phyloP scores from a whole-genome alignment of 148 eudicot species.

The Fallopia convolvulus region DNA sequence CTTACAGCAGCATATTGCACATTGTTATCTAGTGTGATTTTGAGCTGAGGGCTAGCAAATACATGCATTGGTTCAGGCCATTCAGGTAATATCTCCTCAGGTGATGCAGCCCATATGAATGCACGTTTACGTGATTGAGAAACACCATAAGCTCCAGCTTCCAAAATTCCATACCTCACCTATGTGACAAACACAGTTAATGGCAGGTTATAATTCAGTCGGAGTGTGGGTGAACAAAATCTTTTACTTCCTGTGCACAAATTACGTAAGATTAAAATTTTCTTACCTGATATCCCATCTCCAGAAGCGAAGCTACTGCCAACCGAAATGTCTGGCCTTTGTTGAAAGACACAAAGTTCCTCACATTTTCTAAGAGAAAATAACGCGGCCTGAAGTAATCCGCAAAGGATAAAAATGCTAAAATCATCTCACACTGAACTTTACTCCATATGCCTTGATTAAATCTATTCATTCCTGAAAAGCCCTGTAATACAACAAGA shows the following conservation, averaged over 20 bases:
- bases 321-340: slow-evolving; percentile 82
- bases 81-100: slow-evolving; percentile 78
- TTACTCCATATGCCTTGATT: slow-evolving; percentile 80
- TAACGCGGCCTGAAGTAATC: slow-evolving; percentile 69
- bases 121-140: slow-evolving; percentile 95
- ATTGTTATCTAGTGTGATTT: slow-evolving; percentile 36
- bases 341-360: slow-evolving; percentile 83
- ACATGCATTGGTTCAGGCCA: slow-evolving; percentile 99
- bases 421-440: slow-evolving; percentile 88
- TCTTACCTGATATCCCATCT: slow-evolving; percentile 82
- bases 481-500: slow-evolving; percentile 42
- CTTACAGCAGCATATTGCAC: slow-evolving; percentile 74
- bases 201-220: background rate
- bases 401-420: slow-evolving; percentile 75
- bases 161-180: slow-evolving; percentile 97
- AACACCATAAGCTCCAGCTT: slow-evolving; percentile 95
- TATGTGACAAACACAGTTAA: slow-evolving; percentile 16
- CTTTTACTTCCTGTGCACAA: background rate
- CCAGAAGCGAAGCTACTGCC: slow-evolving; percentile 71
- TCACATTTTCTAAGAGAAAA: slow-evolving; percentile 76
- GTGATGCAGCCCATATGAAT: slow-evolving; percentile 97
- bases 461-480: slow-evolving; percentile 87
- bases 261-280: background rate
- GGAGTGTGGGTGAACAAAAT: background rate
- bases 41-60: slow-evolving; percentile 81